phyloP scores from a whole-genome alignment of 2,329 filamentous ascomycete genomes.

The Fusarium buxicola region DNA sequence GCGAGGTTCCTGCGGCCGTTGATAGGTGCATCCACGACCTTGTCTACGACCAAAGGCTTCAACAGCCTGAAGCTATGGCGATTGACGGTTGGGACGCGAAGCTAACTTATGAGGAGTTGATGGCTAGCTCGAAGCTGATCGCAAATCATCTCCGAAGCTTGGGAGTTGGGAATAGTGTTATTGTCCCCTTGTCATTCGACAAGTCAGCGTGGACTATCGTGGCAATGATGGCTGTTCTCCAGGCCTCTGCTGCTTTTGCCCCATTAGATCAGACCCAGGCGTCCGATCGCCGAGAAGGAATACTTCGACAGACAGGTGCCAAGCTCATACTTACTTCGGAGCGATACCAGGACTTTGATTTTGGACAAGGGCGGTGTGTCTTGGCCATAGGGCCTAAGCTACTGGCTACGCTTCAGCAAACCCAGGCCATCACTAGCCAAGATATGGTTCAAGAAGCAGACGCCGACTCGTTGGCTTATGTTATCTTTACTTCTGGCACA shows the following conservation, averaged over 20 bases:
- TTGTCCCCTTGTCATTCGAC: constrained; percentile 12
- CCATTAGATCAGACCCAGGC: constrained; percentile 51
- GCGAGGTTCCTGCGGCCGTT: not conserved
- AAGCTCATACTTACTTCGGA: constrained; percentile 11
- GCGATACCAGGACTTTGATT: constrained; percentile 1
- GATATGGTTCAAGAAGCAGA: not conserved
- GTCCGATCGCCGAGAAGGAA: not conserved
- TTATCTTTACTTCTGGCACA: constrained; percentile 6
- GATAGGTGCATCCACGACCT: constrained; percentile 6
- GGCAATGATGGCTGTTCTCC: constrained; percentile 50
- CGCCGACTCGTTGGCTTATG: constrained; percentile 2
- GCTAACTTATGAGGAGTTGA: not conserved
- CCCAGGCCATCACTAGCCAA: not conserved
- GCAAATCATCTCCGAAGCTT: not conserved
- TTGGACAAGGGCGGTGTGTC: constrained; percentile 3
- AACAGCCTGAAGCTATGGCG: not conserved
- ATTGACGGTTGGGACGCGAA: constrained; percentile 5
- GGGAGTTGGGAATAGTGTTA: not conserved
- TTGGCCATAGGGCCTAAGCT: constrained; percentile 8
- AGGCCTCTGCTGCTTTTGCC: constrained; percentile 47
- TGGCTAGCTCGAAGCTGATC: not conserved
- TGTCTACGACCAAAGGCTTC: not conserved
- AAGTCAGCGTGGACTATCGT: constrained; percentile 32
- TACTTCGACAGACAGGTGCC: not conserved
- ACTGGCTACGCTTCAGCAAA: not conserved